Conservation (phyloP, 2,329 filamentous ascomycete species). For the Neoascochyta sp. region DNA sequence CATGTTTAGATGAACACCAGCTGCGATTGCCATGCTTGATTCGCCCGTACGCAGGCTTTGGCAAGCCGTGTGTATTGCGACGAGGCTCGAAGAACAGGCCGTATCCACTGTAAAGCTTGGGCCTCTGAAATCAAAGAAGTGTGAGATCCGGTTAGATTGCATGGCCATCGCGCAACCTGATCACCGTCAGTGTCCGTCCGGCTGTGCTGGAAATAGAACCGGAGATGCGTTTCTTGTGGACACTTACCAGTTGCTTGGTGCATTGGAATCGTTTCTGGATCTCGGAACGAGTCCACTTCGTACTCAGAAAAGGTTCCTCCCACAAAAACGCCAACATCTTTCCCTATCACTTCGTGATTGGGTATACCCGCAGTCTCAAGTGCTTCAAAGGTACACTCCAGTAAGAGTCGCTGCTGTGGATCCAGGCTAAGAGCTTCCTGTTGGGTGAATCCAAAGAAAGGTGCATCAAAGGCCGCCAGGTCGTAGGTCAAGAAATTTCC, state of each 20-base stretch:
- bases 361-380: conserved; percentile 40
- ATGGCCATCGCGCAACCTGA: conserved; percentile 20
- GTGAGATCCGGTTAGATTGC: conserved; percentile 29
- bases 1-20: conserved; percentile 19
- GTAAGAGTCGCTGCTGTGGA: conserved; percentile 32
- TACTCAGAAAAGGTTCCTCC: conserved; percentile 24
- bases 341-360: conserved; percentile 25
- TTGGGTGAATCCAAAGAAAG: conserved; percentile 29
- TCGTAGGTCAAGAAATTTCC: conserved; percentile 23
- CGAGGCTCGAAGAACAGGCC: conserved; percentile 29
- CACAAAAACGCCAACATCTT: conserved; percentile 25
- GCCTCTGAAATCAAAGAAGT: conserved; percentile 30
- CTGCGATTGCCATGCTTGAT: conserved; percentile 25
- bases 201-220: too few relatives aligned
- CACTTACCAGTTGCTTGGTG: conserved; percentile 18
- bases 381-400: conserved; percentile 38
- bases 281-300: conserved; percentile 20
- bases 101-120: conserved; percentile 33
- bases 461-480: conserved; percentile 23
- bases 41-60: conserved; percentile 25
- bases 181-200: too few relatives aligned
- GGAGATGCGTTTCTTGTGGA: too few relatives aligned
- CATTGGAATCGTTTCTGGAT: conserved; percentile 24
- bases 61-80: conserved; percentile 28
- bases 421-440: conserved; percentile 29